Base-by-base conservation (phyloP, 208 protist species). In the Leishmania tropica region DNA sequence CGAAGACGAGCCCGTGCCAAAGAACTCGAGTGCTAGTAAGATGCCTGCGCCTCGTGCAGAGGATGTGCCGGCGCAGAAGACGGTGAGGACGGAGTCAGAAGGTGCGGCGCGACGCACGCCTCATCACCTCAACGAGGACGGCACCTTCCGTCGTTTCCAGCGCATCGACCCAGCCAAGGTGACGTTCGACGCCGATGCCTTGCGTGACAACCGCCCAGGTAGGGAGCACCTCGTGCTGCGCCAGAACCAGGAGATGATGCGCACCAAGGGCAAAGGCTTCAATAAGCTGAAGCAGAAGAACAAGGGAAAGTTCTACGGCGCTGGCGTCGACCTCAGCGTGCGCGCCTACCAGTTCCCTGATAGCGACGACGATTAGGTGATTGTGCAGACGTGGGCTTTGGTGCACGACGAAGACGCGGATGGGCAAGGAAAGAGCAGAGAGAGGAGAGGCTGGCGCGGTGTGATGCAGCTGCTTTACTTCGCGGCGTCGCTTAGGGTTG, bases 251-350 rank as follows among this genome's bases (percentile, higher is more conserved):
- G 92, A 96, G 76, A 97, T 97, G 94, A 97, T 97, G 94, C 87
- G 88, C 8, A 90, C 89, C 45, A 95, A 93, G 76, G 94, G 94
- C 10, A 97, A 97, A 79, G 81, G 87, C 65, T 97, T 97, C 83
- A 97, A 96, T 80, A 97, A 97, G 78, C 88, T 95, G 64, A 97
- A 97, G 85, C 94, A 97, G 80, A 97, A 97, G 87, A 97, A 97
- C 83, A 97, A 97, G 83, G 85, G 85, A 31, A 97, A 96, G 83
- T 92, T 97, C 60, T 97, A 97, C 80, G 92, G 84, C 64, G 92
- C 89, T 15, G 91, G 90, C 28, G 91, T 97, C 10, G 92, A 96
- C 78, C 87, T 91, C 24, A 87, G 86, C 53, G 92, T 97, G 35
- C 86, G 94, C 31, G 81, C 94, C 7, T 97, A 92, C 81, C 88